Base-by-base conservation (phyloP, 345 rosid genomes). In the Turnera subulata region DNA sequence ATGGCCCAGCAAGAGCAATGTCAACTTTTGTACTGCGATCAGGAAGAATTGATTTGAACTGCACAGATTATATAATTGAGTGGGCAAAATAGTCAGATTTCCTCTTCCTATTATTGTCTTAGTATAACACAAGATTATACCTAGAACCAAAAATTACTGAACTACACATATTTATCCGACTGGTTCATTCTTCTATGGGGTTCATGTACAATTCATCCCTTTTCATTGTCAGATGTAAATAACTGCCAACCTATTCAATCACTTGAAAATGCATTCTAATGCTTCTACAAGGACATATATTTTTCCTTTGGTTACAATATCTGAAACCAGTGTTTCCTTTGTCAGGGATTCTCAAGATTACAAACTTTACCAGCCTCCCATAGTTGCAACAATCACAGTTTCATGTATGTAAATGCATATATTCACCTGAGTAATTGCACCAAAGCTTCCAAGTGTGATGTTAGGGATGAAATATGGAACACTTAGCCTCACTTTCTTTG, bases 371-470 rank as follows among this genome's bases (percentile, higher is more conserved):
- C 25, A 32, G 49, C 40, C 5, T 9, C 32, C 29, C n/a, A 26
- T 19, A 19, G 49, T 5, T 46, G 6, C 1, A 18, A n/a, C 49
- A 29, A 29, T 14, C 11, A 12, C 32, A 29, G 39, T 29, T 43
- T 33, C 53, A 33, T 17, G 12, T 2, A 25, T 19, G 39, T 39
- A 46, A 46, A 32, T 49, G 20, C 15, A 42, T 39, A 70, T 19
- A 45, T 53, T 56, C 35, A 84, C 98, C 90, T 88, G 98, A 59
- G 98, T 92, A 69, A 92, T 88, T 59, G 98, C 96, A 59, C 96
- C 95, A 75, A 92, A 92, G 72, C 98, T 92, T 29, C 98, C 98
- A 64, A 92, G 96, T 16, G 98, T 92, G 24, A 86, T 88, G 78
- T 92, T 88, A 43, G 96, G 98, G 75, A 92, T 84, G 73, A 88